Percentiles rank a stretch among this genome's conserved stretches.
phyloP scores from a whole-genome alignment of 257 asterid species.

The Coffea eugenioides region DNA sequence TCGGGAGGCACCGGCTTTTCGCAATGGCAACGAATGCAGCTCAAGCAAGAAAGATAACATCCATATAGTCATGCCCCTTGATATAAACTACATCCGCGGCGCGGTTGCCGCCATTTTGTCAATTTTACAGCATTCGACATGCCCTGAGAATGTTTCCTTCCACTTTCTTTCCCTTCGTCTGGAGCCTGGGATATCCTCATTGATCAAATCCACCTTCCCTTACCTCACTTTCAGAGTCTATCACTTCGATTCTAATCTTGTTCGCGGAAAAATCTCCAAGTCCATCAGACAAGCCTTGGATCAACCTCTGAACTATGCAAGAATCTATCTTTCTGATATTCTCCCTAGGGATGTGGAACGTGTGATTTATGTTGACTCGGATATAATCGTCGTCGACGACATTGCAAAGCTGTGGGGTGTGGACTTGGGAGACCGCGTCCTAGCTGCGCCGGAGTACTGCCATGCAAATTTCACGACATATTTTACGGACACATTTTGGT shows the following conservation, averaged over 20 bases:
- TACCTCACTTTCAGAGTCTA: conserved; percentile 61
- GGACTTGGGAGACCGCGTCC: conserved; percentile 47
- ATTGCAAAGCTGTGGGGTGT: conserved; percentile 71
- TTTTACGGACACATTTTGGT: conserved; percentile 65
- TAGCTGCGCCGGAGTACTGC: conserved; percentile 84
- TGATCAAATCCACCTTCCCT: conserved; percentile 74
- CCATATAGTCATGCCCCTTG: conserved; percentile 80
- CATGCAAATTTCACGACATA: conserved; percentile 73
- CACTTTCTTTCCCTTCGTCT: conserved; percentile 62
- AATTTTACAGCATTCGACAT: conserved; percentile 69
- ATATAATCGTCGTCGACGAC: conserved; percentile 74
- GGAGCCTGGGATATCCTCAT: conserved; percentile 43
- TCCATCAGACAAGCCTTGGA: conserved; percentile 77
- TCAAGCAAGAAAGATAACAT: conserved; percentile 25
- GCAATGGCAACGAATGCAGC: conserved; percentile 57
- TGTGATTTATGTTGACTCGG: conserved; percentile 72
- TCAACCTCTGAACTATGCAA: conserved; percentile 79
- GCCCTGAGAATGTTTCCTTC: conserved; percentile 73
- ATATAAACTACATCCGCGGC: conserved; percentile 71
- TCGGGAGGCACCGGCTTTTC: conserved; percentile 79
- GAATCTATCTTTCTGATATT: conserved; percentile 70
- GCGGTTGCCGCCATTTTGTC: conserved; percentile 79
- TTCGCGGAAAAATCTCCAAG: conserved; percentile 64
- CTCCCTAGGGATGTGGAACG: conserved; percentile 48
- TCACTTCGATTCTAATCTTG: conserved; percentile 53